Percentiles rank a stretch among this genome's conserved stretches.
These are phyloP conservation scores for Vigna unguiculata DNA, from an alignment of 306 rosid species.

Conservation along the genomic window DNA sequence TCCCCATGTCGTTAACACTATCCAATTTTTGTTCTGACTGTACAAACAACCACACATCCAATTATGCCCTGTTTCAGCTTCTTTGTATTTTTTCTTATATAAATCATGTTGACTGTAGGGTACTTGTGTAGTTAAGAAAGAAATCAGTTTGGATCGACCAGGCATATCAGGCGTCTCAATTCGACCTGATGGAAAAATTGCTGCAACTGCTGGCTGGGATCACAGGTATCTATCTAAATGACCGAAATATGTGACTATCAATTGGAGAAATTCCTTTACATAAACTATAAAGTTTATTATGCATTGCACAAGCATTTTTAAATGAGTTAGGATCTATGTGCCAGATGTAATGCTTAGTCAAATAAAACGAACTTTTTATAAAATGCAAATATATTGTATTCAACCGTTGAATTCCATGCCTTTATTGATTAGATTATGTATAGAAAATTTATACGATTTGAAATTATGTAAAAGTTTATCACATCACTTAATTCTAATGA, in stretches of 20 bases:
- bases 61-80: constrained; percentile 3
- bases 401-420: no score
- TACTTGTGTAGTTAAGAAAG: constrained; percentile 72
- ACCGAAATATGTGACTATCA: neutral
- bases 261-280: constrained; percentile 4
- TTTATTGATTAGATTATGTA: no score
- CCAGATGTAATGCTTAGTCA: no score
- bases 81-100: constrained; percentile 16
- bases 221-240: constrained; percentile 61
- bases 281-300: neutral
- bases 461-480: no score
- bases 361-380: no score
- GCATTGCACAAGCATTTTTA: neutral
- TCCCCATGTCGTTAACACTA: no score
- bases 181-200: constrained; percentile 80
- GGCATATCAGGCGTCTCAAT: constrained; percentile 85
- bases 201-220: constrained; percentile 98
- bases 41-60: no score
- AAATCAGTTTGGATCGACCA: constrained; percentile 82
- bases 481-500: no score
- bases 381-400: no score
- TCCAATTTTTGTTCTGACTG: no score
- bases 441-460: no score
- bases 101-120: constrained; percentile 55
- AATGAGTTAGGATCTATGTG: neutral